These are phyloP conservation scores for Staphylotrichum tortipilum DNA, from an alignment of 495 filamentous ascomycete genomes.

Conservation along the genomic window DNA sequence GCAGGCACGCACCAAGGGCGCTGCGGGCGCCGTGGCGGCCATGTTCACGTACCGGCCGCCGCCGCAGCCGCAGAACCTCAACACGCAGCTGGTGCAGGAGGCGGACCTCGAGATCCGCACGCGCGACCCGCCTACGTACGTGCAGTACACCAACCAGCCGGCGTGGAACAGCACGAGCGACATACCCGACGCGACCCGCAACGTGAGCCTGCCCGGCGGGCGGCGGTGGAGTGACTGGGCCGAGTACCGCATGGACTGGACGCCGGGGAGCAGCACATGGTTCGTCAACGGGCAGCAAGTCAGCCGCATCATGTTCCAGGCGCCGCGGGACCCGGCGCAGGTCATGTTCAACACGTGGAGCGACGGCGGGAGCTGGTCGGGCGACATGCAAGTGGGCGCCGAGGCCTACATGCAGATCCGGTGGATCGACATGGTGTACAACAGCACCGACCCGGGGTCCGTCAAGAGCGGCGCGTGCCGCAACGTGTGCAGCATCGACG, in stretches of 20 bases:
- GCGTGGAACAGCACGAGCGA: conserved; percentile 36
- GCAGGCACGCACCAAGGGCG: conserved; percentile 42
- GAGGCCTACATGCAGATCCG: conserved; percentile 59
- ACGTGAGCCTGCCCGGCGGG: conserved; percentile 34
- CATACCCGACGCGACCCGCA: conserved; percentile 37
- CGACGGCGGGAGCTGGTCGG: conserved; percentile 64
- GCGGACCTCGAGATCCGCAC: conserved; percentile 73
- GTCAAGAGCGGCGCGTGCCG: conserved; percentile 23
- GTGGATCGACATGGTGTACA: conserved; percentile 68
- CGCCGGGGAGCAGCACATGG: conserved; percentile 50
- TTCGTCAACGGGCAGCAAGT: conserved; percentile 52
- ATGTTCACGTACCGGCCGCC: conserved; percentile 33
- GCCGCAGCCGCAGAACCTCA: conserved; percentile 16
- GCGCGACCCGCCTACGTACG: conserved; percentile 42
- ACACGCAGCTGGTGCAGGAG: conserved; percentile 49
- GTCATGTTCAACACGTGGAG: conserved; percentile 69
- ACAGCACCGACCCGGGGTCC: conserved; percentile 33
- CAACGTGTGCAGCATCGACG: conserved; percentile 44
- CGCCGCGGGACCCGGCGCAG: conserved; percentile 50
- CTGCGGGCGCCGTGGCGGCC: conserved; percentile 43
- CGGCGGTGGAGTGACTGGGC: conserved; percentile 58
- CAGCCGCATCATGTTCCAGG: conserved; percentile 52
- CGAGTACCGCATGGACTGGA: conserved; percentile 66
- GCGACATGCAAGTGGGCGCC: conserved; percentile 52
- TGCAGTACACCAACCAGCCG: conserved; percentile 72